Percentiles rank a stretch among this genome's conserved stretches.
phyloP scores from a whole-genome alignment of 2,329 filamentous ascomycete genomes.

The Blastomyces silverae region DNA sequence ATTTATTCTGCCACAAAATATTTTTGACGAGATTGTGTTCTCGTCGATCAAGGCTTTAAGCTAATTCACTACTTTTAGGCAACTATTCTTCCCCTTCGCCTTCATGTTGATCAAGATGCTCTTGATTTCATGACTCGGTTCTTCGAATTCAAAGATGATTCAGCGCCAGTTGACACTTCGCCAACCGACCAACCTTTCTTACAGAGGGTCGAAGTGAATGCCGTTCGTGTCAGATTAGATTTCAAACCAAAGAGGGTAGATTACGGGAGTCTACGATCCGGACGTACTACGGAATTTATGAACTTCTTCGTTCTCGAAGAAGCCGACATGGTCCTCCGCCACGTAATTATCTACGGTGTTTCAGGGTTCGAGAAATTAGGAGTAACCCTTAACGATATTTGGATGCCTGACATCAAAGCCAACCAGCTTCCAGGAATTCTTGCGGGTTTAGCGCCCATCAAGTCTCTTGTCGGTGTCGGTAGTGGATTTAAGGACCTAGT shows the following conservation, averaged over 20 bases:
- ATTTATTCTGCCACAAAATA: conserved; percentile 20
- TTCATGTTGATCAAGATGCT: conserved; percentile 96
- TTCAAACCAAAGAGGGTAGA: conserved; percentile 99
- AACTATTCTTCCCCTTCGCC: conserved; percentile 70
- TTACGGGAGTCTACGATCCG: conserved; percentile 84
- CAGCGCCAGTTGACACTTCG: conserved; percentile 39
- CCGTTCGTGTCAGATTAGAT: conserved; percentile 77
- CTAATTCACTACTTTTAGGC: conserved; percentile 39
- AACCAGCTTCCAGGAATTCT: conserved; percentile 87
- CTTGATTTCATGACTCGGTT: conserved; percentile 95
- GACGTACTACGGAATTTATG: conserved; percentile 96
- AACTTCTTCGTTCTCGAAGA: conserved; percentile 93
- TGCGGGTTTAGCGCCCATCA: conserved; percentile 81
- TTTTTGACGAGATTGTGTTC: background rate
- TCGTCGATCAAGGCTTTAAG: background rate
- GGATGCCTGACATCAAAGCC: conserved; percentile 85
- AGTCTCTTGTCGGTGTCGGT: conserved; percentile 83
- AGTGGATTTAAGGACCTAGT: conserved; percentile 80
- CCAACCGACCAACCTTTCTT: conserved; percentile 75
- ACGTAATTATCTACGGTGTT: conserved; percentile 87
- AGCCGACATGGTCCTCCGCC: conserved; percentile 75
- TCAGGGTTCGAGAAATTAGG: conserved; percentile 86
- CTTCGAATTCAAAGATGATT: conserved; percentile 92
- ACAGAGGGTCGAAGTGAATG: conserved; percentile 79
- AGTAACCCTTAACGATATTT: conserved; percentile 86